Percentiles rank a stretch among this genome's conserved stretches.
Evolutionary conservation across 176 grass and related monocot genomes (phyloP).

Genomic region (Alloteropsis semialata): DNA sequence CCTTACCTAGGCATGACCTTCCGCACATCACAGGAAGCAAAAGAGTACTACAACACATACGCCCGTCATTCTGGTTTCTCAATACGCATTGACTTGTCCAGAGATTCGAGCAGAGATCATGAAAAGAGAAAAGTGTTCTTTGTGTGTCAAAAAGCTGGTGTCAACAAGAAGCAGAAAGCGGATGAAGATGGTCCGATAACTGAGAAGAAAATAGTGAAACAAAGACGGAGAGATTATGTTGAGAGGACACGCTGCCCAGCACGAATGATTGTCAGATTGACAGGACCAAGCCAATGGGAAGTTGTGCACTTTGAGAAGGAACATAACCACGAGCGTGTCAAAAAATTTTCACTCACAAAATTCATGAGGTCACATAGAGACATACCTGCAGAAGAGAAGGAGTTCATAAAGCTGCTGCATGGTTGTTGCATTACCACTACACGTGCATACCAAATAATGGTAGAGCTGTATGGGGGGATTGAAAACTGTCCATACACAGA

Average conservation of each 20-base stretch:
- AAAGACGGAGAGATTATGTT: not conserved
- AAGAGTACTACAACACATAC: not conserved
- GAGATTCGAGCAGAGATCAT: fast-evolving
- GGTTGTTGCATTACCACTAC: too few species aligned
- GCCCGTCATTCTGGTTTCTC: not conserved
- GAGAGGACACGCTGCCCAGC: not conserved
- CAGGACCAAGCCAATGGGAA: not conserved
- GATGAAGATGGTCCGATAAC: not conserved
- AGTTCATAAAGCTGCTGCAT: not conserved
- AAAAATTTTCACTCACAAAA: not conserved
- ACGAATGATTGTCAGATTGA: not conserved
- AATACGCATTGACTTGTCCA: not conserved
- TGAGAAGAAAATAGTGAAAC: not conserved
- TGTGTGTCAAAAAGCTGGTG: not conserved
- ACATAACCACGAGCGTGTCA: not conserved
- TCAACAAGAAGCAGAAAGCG: not conserved
- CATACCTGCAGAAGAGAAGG: not conserved
- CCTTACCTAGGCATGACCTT: not conserved
- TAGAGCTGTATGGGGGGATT: not conserved
- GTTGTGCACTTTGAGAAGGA: not conserved
- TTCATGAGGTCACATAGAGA: not conserved
- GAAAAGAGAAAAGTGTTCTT: not conserved
- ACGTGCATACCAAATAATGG: not conserved
- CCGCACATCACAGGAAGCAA: not conserved
- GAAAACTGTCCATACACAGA: not conserved